Conservation (phyloP, 2,329 filamentous ascomycete genomes). For the Cyphellophora attinorum region DNA sequence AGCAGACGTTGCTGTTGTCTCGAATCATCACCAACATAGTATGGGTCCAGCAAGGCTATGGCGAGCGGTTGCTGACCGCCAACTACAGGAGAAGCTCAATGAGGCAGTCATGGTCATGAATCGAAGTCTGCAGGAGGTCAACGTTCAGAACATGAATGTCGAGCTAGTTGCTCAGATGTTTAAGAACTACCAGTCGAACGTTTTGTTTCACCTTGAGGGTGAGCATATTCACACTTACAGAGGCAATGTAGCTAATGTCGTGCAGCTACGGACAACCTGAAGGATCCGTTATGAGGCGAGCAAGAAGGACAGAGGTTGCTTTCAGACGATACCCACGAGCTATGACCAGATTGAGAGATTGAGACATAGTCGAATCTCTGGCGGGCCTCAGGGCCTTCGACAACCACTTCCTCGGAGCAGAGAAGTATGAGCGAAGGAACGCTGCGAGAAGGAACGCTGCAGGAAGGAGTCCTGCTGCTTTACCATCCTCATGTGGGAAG, state of each 20-base stretch:
- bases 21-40: constrained; percentile 98
- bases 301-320: too few species aligned
- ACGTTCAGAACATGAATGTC: constrained; percentile 97
- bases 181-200: constrained; percentile 98
- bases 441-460: too few species aligned
- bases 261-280: constrained; percentile 70
- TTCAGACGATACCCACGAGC: too few species aligned
- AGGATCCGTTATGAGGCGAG: constrained; percentile 70
- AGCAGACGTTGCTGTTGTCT: constrained; percentile 85
- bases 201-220: constrained; percentile 96
- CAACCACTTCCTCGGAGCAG: too few species aligned
- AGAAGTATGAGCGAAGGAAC: too few species aligned
- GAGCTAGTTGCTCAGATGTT: constrained; percentile 99
- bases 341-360: too few species aligned
- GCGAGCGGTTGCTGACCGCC: constrained; percentile 8
- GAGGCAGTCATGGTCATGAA: constrained; percentile 90
- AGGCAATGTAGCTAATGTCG: constrained; percentile 6
- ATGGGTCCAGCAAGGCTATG: constrained; percentile 27
- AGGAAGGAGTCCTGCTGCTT: too few species aligned
- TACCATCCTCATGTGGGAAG: too few species aligned
- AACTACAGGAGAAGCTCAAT: constrained; percentile 80
- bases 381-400: too few species aligned
- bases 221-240: too few species aligned
- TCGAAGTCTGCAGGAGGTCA: constrained; percentile 89
- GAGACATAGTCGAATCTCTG: too few species aligned